Evolutionary conservation across 176 grass and related monocot species (phyloP).

Genomic region (Hordeum vulgare): DNA sequence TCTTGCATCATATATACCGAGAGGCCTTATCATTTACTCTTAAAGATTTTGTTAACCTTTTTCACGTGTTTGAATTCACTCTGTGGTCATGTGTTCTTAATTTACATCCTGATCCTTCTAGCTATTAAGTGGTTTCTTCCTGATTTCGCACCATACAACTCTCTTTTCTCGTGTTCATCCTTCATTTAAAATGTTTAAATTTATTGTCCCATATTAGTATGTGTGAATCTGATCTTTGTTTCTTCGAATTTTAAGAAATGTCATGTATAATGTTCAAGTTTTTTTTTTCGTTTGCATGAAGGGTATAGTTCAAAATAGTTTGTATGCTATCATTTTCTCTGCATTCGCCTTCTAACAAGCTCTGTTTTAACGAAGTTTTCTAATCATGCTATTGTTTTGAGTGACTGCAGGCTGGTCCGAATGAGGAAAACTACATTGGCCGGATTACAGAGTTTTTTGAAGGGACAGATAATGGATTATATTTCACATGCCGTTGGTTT

Average conservation of each 20-base stretch:
- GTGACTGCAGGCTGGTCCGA: conserved; percentile 41
- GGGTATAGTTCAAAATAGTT: background rate
- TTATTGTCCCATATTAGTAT: background rate
- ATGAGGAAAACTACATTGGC: conserved; percentile 51
- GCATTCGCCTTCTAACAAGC: background rate
- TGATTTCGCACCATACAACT: background rate
- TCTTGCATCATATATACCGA: background rate
- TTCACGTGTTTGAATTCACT: background rate
- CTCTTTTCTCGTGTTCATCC: background rate
- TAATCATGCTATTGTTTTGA: background rate
- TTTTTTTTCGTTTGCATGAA: background rate
- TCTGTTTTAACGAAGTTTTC: background rate
- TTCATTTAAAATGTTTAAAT: background rate
- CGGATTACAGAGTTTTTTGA: conserved; percentile 68
- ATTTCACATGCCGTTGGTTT: conserved; percentile 71
- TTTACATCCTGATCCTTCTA: background rate
- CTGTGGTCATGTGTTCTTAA: background rate
- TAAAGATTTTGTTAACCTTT: background rate
- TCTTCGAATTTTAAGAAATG: background rate
- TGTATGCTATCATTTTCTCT: background rate
- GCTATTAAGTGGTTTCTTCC: background rate
- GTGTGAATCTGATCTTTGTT: background rate
- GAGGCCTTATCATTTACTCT: background rate
- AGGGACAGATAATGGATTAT: conserved; percentile 15
- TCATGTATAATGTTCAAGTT: background rate